These are phyloP conservation scores for Emmonsiellopsis sp. DNA, from an alignment of 2,329 filamentous ascomycete species.

Conservation along the genomic window DNA sequence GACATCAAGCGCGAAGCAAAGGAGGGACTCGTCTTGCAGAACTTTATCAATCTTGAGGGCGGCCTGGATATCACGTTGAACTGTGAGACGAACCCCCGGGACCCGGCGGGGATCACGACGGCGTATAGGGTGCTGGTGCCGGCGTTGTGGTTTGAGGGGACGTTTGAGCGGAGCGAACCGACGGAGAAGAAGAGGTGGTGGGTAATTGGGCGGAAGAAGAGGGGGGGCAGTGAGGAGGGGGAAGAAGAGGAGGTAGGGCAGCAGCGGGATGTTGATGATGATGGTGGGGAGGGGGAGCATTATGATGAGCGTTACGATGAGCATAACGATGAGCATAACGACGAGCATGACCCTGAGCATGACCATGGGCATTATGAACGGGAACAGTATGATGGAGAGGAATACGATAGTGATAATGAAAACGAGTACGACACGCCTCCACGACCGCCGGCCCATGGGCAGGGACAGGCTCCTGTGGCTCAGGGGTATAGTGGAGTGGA, in stretches of 20 bases:
- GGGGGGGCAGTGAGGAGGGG: slow-evolving; percentile 12
- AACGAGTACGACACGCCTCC: not conserved
- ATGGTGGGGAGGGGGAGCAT: not conserved
- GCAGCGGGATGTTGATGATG: not conserved
- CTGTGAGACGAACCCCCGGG: slow-evolving; percentile 74
- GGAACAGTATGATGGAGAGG: not conserved
- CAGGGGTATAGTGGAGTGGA: slow-evolving; percentile 23
- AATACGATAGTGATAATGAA: not conserved
- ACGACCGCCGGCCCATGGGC: not conserved
- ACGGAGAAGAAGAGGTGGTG: slow-evolving; percentile 27
- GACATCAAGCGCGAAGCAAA: slow-evolving; percentile 49
- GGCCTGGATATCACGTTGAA: slow-evolving; percentile 83
- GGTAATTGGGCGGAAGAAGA: slow-evolving; percentile 13
- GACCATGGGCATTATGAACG: not conserved
- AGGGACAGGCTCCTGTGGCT: not conserved
- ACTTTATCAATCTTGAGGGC: slow-evolving; percentile 63
- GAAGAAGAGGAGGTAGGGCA: slow-evolving; percentile 9
- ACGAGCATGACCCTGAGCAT: not conserved
- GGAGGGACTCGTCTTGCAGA: slow-evolving; percentile 42
- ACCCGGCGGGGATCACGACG: slow-evolving; percentile 78
- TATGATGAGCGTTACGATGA: not conserved
- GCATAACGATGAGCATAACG: not conserved
- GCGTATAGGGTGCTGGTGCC: slow-evolving; percentile 84
- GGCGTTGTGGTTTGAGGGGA: slow-evolving; percentile 49
- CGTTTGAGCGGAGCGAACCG: slow-evolving; percentile 26